phyloP scores from a whole-genome alignment of 1,284 basidiomycete species.

The Naganishia liquefaciens region DNA sequence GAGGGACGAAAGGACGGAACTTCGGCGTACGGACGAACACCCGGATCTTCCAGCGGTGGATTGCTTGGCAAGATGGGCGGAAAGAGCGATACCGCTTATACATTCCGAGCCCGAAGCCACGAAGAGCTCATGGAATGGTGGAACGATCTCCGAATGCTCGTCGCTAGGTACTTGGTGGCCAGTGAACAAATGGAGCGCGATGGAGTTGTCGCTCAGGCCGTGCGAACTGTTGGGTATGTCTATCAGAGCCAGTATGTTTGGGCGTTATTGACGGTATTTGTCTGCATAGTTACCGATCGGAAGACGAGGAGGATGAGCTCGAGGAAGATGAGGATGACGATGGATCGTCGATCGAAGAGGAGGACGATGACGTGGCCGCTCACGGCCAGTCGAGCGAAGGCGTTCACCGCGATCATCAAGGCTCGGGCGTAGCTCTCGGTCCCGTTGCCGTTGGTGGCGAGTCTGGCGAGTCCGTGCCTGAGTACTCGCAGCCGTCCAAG shows the following conservation, averaged over 20 bases:
- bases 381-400: conserved; percentile 39
- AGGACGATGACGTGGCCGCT: conserved; percentile 63
- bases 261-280: conserved; percentile 12
- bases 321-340: conserved; percentile 68
- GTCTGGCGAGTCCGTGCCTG: conserved; percentile 46
- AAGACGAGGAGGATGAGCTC: conserved; percentile 69
- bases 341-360: conserved; percentile 72
- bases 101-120: conserved; percentile 82
- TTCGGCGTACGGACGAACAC: conserved; percentile 60
- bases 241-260: conserved; percentile 11
- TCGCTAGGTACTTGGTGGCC: conserved; percentile 91
- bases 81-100: conserved; percentile 69
- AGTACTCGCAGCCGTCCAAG: conserved; percentile 52
- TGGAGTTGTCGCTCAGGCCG: conserved; percentile 90
- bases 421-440: conserved; percentile 59
- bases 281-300: conserved; percentile 53
- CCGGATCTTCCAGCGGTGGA: conserved; percentile 63
- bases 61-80: conserved; percentile 60
- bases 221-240: conserved; percentile 80
- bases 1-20: conserved; percentile 78
- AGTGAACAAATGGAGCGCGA: conserved; percentile 90
- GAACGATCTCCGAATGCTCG: conserved; percentile 97
- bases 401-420: conserved; percentile 53
- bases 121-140: conserved; percentile 99
- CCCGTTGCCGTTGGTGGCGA: conserved; percentile 37